These are phyloP conservation scores for Dothideomycetes sp. DNA, from an alignment of 2,329 filamentous ascomycete genomes.

Conservation along the genomic window DNA sequence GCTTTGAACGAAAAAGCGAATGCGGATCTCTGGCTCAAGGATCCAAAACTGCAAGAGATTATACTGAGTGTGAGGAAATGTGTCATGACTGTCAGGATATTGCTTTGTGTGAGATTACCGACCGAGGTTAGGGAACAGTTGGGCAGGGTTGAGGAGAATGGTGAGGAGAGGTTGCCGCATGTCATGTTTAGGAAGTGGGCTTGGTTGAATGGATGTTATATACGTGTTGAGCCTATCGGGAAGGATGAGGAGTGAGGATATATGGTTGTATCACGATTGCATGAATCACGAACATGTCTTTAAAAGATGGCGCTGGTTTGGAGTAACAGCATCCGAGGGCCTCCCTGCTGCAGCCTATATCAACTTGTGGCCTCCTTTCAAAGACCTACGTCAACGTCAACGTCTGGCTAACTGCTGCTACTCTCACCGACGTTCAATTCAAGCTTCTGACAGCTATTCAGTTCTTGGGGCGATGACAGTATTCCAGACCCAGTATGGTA, in stretches of 20 bases:
- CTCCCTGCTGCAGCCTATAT: no score
- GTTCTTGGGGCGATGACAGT: no score
- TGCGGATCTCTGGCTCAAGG: constrained; percentile 14
- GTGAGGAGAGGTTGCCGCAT: not conserved
- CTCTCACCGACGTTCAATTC: no score
- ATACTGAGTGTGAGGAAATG: constrained; percentile 15
- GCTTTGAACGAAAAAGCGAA: constrained; percentile 13
- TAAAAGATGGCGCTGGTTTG: no score
- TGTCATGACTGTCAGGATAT: constrained; percentile 1
- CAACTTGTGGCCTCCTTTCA: no score
- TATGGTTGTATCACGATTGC: no score
- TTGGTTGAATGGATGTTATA: constrained; percentile 12
- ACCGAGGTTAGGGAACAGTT: not conserved
- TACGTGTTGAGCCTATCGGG: constrained; percentile 9
- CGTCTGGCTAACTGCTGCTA: no score
- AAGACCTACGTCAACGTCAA: no score
- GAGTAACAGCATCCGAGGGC: no score
- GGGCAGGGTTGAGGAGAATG: not conserved
- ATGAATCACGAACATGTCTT: no score
- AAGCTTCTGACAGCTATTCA: no score
- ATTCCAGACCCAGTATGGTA: no score
- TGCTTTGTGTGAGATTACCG: constrained; percentile 7
- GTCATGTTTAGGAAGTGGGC: constrained; percentile 9
- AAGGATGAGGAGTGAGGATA: constrained; percentile 12
- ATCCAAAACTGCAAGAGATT: constrained; percentile 14